These are phyloP conservation scores for Pseudoneurospora amorphoporcata DNA, from an alignment of 495 filamentous ascomycete genomes.

Conservation along the genomic window DNA sequence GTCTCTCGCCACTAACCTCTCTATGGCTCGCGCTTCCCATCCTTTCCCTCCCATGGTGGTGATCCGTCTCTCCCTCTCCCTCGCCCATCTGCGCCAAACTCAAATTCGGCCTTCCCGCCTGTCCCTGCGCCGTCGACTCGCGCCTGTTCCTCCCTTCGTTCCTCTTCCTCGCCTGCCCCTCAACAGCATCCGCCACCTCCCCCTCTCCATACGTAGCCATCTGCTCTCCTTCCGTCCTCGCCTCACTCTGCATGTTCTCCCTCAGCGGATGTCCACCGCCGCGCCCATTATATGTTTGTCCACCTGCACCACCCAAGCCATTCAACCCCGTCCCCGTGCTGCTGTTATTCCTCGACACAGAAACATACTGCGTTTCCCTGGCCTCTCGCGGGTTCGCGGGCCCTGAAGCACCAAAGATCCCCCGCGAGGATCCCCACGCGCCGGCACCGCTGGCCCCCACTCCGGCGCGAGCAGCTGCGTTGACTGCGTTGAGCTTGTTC, in stretches of 20 bases:
- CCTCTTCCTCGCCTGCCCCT: conserved; percentile 25
- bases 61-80: neutral
- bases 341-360: neutral
- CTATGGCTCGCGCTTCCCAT: neutral
- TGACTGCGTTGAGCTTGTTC: conserved; percentile 8
- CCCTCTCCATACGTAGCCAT: conserved; percentile 46
- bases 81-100: neutral
- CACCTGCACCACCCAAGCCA: neutral
- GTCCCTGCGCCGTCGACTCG: neutral
- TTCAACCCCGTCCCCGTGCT: neutral
- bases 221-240: conserved; percentile 42
- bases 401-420: conserved; percentile 22
- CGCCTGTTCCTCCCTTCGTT: neutral
- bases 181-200: conserved; percentile 40
- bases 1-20: neutral
- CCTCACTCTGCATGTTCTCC: conserved; percentile 2
- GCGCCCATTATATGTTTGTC: neutral
- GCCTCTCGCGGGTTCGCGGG: conserved; percentile 11
- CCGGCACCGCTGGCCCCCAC: conserved; percentile 7
- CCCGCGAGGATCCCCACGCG: conserved; percentile 23
- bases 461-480: conserved; percentile 1
- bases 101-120: neutral
- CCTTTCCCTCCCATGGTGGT: neutral
- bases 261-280: neutral
- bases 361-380: conserved; percentile 4